A percentile compares a stretch with the other conserved stretches of the same genome.
phyloP scores from a whole-genome alignment of 2,329 filamentous ascomycete genomes.

The Aspergillus ochraceoroseus region DNA sequence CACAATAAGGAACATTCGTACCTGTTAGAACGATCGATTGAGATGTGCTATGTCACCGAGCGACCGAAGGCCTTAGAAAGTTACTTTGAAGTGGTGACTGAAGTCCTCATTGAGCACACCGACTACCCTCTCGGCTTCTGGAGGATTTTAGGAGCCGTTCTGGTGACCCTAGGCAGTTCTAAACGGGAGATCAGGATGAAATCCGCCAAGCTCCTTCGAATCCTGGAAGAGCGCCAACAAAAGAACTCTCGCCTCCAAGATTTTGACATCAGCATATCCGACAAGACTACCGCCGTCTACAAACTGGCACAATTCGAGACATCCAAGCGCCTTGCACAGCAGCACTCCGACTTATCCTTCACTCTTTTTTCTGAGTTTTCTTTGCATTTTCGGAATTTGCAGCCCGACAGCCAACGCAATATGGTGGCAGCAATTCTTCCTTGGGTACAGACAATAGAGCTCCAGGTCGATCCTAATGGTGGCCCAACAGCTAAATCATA shows the following conservation, averaged over 20 bases:
- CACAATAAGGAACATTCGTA: conserved; percentile 85
- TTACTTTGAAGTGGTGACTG: conserved; percentile 88
- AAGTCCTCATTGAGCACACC: conserved; percentile 77
- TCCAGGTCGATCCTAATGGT: conserved; percentile 86
- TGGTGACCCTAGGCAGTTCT: conserved; percentile 90
- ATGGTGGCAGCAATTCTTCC: conserved; percentile 91
- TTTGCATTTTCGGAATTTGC: conserved; percentile 81
- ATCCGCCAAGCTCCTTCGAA: conserved; percentile 73
- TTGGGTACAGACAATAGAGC: conserved; percentile 91
- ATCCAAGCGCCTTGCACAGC: conserved; percentile 80
- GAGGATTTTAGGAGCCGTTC: conserved; percentile 79
- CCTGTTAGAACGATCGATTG: conserved; percentile 81
- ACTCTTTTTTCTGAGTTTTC: conserved; percentile 95
- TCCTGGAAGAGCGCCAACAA: conserved; percentile 74
- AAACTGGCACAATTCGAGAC: conserved; percentile 97
- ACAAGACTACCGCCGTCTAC: conserved; percentile 97
- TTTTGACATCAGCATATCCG: conserved; percentile 95
- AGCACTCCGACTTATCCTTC: conserved; percentile 84
- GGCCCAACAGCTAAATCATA: conserved; percentile 88
- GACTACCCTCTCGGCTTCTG: conserved; percentile 82
- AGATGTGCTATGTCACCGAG: conserved; percentile 81
- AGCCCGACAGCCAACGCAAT: conserved; percentile 79
- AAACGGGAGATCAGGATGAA: conserved; percentile 84
- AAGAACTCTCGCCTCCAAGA: conserved; percentile 90
- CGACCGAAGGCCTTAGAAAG: conserved; percentile 80